Evolutionary conservation across 176 grass and related monocot species (phyloP).

Genomic region (Ensete glaucum): DNA sequence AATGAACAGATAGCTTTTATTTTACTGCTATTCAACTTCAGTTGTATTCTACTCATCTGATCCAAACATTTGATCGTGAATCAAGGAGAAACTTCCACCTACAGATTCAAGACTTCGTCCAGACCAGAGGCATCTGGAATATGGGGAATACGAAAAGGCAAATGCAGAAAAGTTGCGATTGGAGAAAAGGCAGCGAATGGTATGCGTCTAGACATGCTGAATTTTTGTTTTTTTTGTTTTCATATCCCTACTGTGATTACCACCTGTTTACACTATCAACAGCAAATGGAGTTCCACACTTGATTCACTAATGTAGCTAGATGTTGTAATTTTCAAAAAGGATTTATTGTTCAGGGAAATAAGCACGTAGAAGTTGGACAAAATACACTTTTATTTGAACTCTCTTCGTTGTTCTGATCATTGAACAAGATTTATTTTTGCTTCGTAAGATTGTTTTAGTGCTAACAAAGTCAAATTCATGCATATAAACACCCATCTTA

Average conservation of each 20-base stretch:
- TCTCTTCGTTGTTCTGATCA: not conserved
- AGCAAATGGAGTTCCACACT: not conserved
- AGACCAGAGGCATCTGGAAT: constrained; percentile 84
- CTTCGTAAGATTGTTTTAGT: not conserved
- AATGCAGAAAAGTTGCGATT: constrained; percentile 77
- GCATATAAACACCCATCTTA: too few relatives aligned
- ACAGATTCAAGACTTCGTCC: constrained; percentile 91
- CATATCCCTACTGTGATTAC: not conserved
- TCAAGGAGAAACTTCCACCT: constrained; percentile 82
- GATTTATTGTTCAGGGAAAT: not conserved
- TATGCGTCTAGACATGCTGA: constrained; percentile 5
- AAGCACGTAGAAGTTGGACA: not conserved
- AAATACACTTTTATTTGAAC: not conserved
- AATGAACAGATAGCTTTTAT: constrained; percentile 3
- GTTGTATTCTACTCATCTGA: constrained; percentile 15
- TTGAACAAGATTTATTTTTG: not conserved
- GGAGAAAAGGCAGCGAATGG: constrained; percentile 81
- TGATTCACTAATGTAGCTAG: not conserved
- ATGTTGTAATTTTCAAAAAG: not conserved
- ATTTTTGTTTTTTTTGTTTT: not conserved
- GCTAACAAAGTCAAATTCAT: not conserved
- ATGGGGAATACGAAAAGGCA: constrained; percentile 80
- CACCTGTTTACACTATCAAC: not conserved
- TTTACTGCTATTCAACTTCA: not conserved
- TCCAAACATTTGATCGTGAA: constrained; percentile 19